phyloP scores from a whole-genome alignment of 2,329 filamentous ascomycete genomes.

The Chalara sp. region DNA sequence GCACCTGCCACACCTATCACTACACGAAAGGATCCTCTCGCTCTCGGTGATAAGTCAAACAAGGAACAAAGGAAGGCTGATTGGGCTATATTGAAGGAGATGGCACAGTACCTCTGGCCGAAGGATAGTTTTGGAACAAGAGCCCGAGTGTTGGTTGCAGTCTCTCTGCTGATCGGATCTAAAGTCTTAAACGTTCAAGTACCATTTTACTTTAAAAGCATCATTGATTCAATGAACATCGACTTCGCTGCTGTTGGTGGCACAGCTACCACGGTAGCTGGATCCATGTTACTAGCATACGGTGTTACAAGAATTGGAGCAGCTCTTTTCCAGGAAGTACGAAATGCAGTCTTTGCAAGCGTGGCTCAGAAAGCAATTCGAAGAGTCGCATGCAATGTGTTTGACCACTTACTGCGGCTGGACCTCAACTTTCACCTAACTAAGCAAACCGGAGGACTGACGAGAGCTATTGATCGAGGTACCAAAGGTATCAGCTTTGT shows the following conservation, averaged over 20 bases:
- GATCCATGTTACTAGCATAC: conserved; percentile 90
- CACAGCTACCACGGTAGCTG: conserved; percentile 81
- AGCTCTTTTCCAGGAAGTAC: conserved; percentile 83
- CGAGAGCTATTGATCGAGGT: conserved; percentile 88
- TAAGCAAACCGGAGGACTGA: conserved; percentile 90
- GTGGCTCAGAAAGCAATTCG: conserved; percentile 96
- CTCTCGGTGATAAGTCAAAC: conserved; percentile 59
- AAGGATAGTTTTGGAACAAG: conserved; percentile 80
- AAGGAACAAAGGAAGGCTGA: conserved; percentile 93
- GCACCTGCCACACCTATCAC: conserved; percentile 9
- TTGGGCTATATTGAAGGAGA: conserved; percentile 98
- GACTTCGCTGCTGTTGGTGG: conserved; percentile 83
- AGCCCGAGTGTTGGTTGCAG: conserved; percentile 76
- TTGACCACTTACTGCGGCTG: conserved; percentile 78
- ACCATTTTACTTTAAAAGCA: conserved; percentile 97
- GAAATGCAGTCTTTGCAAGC: conserved; percentile 94
- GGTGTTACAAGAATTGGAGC: conserved; percentile 83
- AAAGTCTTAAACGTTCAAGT: conserved; percentile 97
- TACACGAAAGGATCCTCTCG: conserved; percentile 46
- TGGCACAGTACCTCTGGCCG: conserved; percentile 94
- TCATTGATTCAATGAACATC: conserved; percentile 96
- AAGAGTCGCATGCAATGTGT: conserved; percentile 84
- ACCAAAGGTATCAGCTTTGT: conserved; percentile 98
- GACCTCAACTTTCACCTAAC: conserved; percentile 92
- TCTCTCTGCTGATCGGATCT: conserved; percentile 76